Conservation (phyloP, 2,329 filamentous ascomycete species). For the Fusarium sp. region DNA sequence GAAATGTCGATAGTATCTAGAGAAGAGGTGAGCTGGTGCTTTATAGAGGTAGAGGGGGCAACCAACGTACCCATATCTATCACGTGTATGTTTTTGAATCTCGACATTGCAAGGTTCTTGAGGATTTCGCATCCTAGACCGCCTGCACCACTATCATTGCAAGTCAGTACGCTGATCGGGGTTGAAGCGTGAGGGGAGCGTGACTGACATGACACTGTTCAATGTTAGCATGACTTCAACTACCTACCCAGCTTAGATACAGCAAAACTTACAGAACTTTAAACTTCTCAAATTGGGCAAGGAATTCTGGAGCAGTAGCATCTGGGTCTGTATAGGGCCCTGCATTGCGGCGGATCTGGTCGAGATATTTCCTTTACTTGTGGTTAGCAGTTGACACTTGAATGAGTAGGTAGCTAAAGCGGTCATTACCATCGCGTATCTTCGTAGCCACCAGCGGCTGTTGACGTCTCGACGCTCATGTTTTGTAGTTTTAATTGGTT, state of each 20-base stretch:
- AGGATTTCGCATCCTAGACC: constrained; percentile 96
- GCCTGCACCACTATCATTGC: constrained; percentile 78
- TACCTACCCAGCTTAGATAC: neutral
- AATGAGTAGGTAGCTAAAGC: constrained; percentile 8
- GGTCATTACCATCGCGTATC: constrained; percentile 50
- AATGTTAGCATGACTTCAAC: constrained; percentile 24
- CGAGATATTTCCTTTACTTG: constrained; percentile 77
- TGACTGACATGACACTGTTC: constrained; percentile 62
- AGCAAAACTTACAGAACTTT: constrained; percentile 74
- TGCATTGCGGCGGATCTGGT: constrained; percentile 78
- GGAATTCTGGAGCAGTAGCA: constrained; percentile 62
- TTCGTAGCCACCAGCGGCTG: constrained; percentile 41
- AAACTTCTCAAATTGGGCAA: constrained; percentile 71
- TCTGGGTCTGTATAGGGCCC: constrained; percentile 84
- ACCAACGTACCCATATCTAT: constrained; percentile 89
- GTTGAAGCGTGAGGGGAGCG: constrained; percentile 14
- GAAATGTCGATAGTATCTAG: constrained; percentile 97
- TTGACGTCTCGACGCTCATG: constrained; percentile 45
- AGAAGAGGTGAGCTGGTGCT: constrained; percentile 22
- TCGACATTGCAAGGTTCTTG: constrained; percentile 93
- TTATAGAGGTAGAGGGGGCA: neutral
- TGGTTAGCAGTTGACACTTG: constrained; percentile 13
- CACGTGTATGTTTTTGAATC: constrained; percentile 97
- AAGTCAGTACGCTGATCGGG: constrained; percentile 29
- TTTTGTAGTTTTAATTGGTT: neutral